Conservation (phyloP, 2,329 filamentous ascomycete genomes). For the Diaporthe sp. region DNA sequence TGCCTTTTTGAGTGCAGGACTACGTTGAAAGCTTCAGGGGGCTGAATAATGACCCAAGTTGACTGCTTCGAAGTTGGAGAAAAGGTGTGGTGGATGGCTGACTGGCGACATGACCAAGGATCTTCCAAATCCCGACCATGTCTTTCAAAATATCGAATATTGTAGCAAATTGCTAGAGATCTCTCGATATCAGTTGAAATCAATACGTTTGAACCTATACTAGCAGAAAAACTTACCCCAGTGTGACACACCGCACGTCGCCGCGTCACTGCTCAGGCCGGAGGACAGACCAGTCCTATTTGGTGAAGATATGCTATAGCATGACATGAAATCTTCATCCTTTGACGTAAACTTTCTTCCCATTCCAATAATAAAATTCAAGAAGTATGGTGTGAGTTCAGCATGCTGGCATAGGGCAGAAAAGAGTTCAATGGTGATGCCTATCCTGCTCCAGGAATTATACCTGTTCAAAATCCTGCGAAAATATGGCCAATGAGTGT, state of each 20-base stretch:
- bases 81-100: slow-evolving; percentile 15
- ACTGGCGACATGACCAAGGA: slow-evolving; percentile 24
- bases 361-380: slow-evolving; percentile 1
- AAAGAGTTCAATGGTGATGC: background rate
- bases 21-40: background rate
- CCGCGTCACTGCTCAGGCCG: background rate
- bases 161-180: background rate
- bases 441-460: slow-evolving; percentile 31
- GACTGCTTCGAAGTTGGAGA: background rate
- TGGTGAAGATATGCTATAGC: background rate
- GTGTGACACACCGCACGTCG: no score
- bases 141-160: background rate
- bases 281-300: no score
- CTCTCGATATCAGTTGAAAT: no score
- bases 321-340: slow-evolving; percentile 22
- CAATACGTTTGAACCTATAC: background rate
- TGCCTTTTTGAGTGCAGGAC: background rate
- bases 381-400: background rate
- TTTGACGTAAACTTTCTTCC: background rate
- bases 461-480: background rate
- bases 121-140: slow-evolving; percentile 15
- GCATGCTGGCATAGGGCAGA: background rate
- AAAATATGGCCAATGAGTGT: no score
- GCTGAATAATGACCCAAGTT: slow-evolving; percentile 3
- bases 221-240: background rate